Evolutionary conservation across 2,329 filamentous ascomycete genomes (phyloP), one percentile per base, ranked within the genome.

Genomic region (Aspergillus sp.): DNA sequence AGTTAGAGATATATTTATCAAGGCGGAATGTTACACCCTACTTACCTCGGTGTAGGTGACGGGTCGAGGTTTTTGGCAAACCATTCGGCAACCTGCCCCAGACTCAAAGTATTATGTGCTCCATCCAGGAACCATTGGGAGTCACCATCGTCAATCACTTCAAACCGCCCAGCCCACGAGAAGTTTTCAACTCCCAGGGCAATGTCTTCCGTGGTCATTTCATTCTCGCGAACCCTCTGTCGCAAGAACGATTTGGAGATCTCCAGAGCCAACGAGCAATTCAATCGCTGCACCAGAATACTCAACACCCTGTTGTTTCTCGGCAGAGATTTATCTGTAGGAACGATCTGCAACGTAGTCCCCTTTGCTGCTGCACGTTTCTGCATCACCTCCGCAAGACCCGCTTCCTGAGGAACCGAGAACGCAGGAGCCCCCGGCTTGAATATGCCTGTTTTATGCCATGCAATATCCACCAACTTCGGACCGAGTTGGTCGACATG

Each of bases 371-470:
- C 53, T 0, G 86, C 85, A 41, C 85, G 71, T 4, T 73, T 57
- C 34, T 68, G 60, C 25, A 87, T 60, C 1, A 84, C 80, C 20
- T 70, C 62, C 11, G 73, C 67, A 1, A 77, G 78, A 1, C 64
- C 72, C 2, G 75, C 66, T 0, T 77, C 68, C 65, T 87, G 84
- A 23, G 76, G 69, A 4, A 83, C 73, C 0, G 81, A 83, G 46
- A 87, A 87, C 2, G 83, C 83, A 16, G 79, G 76, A 9, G 76
- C 76, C 1, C 80, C 82, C 0, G 65, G 51, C 70, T 88, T 88
- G 74, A 88, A 84, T 52, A 89, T 86, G 1, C 87, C 87, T 1
- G 84, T 83, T 70, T 89, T 89, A 70, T 89, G 85, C 87, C 87
- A 89, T 0, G 87, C 85, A 57, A 89, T 88, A 67, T 84, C 78